A percentile compares a stretch with the other conserved stretches of the same genome.
Conservation (phyloP, 2,329 filamentous ascomycete genomes). For the Penicillium sumatraense region DNA sequence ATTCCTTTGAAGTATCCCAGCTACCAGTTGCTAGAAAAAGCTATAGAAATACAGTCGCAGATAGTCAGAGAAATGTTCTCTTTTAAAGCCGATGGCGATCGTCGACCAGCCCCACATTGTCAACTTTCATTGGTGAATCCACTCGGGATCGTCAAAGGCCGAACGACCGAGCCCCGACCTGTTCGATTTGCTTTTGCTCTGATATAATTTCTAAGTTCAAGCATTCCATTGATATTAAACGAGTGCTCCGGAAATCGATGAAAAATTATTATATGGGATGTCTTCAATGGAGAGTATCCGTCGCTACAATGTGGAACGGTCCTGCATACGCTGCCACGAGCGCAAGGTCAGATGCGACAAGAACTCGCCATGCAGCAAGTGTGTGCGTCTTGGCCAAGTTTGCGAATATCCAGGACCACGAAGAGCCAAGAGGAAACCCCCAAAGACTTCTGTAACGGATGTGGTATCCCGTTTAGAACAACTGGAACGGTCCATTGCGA, state of each 20-base stretch:
- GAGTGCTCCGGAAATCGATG: background rate
- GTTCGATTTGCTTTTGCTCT: background rate
- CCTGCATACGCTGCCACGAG: slow-evolving; percentile 35
- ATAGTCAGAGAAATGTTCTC: no score
- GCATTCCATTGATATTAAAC: background rate
- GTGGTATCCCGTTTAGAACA: slow-evolving; percentile 27
- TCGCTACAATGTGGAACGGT: slow-evolving; percentile 33
- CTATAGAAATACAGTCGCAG: no score
- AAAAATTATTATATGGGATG: background rate
- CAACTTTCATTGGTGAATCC: background rate
- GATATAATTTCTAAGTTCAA: background rate
- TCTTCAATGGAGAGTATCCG: slow-evolving; percentile 15
- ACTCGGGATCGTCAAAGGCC: slow-evolving; percentile 6
- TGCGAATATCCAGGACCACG: slow-evolving; percentile 32
- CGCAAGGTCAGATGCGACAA: slow-evolving; percentile 36
- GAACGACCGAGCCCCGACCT: slow-evolving; percentile 5
- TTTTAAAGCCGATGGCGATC: no score
- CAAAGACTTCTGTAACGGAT: slow-evolving; percentile 22
- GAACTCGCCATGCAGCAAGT: slow-evolving; percentile 27
- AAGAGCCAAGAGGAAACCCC: slow-evolving; percentile 24
- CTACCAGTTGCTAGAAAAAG: no score
- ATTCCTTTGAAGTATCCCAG: no score
- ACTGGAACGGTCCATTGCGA: slow-evolving; percentile 27
- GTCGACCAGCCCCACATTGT: slow-evolving; percentile 3
- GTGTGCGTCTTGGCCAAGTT: slow-evolving; percentile 19